A percentile compares a stretch with the other conserved stretches of the same genome.
Conservation (phyloP, 1,139 yeast species). For the Martiniozyma asiatica region DNA sequence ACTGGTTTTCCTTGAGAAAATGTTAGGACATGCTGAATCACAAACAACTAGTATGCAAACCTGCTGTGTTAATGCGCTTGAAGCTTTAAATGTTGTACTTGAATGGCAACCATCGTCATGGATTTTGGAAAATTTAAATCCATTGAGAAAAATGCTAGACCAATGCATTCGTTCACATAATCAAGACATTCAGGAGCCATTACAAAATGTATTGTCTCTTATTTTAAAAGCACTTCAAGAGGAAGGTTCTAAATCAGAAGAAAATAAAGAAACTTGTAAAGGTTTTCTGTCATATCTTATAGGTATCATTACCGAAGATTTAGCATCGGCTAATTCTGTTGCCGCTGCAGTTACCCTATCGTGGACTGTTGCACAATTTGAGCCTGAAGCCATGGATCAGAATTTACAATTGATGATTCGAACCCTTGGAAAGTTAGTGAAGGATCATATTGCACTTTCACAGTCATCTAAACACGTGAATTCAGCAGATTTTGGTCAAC, state of each 20-base stretch:
- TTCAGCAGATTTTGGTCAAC: conserved; percentile 11
- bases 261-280: conserved; percentile 39
- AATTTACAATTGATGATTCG: conserved; percentile 69
- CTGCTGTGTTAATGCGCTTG: conserved; percentile 80
- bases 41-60: conserved; percentile 51
- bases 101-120: conserved; percentile 67
- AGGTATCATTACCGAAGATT: conserved; percentile 69
- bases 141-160: conserved; percentile 63
- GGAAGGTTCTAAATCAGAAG: conserved; percentile 37
- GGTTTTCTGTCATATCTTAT: conserved; percentile 51
- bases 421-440: conserved; percentile 77
- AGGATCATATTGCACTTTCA: conserved; percentile 66
- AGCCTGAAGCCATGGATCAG: conserved; percentile 64
- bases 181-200: conserved; percentile 70
- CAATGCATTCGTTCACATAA: conserved; percentile 77
- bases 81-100: conserved; percentile 76
- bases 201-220: conserved; percentile 61
- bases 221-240: conserved; percentile 51
- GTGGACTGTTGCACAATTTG: conserved; percentile 67
- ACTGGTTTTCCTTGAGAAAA: conserved; percentile 75
- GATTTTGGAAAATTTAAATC: conserved; percentile 59
- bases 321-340: conserved; percentile 68
- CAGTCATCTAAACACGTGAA: conserved; percentile 32
- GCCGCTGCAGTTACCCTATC: conserved; percentile 87
- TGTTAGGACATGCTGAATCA: conserved; percentile 67